Percentiles rank a stretch among this genome's conserved stretches.
Evolutionary conservation across 345 rosid genomes (phyloP).

Genomic region (Pistacia vera): DNA sequence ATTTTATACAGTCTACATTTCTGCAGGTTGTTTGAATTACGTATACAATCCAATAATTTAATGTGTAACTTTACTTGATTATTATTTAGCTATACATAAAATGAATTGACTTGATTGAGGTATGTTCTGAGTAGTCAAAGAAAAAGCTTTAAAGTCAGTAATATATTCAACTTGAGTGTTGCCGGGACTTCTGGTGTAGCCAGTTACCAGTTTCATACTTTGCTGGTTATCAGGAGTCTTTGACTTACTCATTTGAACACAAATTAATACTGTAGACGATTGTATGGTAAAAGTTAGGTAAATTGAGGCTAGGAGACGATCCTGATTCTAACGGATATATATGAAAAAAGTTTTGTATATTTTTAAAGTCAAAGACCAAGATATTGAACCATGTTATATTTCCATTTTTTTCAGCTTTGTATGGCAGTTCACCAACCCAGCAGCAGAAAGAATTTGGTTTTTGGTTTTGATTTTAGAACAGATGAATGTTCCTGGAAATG

Average conservation of each 20-base stretch:
- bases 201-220: background rate
- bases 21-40: constrained; percentile 6
- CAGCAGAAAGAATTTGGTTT: background rate
- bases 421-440: background rate
- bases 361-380: background rate
- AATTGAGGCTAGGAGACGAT: no score
- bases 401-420: constrained; percentile 6
- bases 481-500: background rate
- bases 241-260: constrained; percentile 18
- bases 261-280: no score
- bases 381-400: background rate
- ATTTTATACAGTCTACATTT: no score
- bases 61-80: background rate
- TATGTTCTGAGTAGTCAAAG: constrained; percentile 24
- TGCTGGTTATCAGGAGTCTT: constrained; percentile 6
- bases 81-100: background rate
- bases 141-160: constrained; percentile 29
- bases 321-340: background rate
- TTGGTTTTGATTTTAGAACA: background rate
- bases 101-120: background rate
- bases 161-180: constrained; percentile 10
- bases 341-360: background rate
- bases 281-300: no score
- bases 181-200: background rate
- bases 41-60: background rate